Base-by-base conservation (phyloP, 2,329 filamentous ascomycete genomes). In the Alternaria novae-zelandiae region DNA sequence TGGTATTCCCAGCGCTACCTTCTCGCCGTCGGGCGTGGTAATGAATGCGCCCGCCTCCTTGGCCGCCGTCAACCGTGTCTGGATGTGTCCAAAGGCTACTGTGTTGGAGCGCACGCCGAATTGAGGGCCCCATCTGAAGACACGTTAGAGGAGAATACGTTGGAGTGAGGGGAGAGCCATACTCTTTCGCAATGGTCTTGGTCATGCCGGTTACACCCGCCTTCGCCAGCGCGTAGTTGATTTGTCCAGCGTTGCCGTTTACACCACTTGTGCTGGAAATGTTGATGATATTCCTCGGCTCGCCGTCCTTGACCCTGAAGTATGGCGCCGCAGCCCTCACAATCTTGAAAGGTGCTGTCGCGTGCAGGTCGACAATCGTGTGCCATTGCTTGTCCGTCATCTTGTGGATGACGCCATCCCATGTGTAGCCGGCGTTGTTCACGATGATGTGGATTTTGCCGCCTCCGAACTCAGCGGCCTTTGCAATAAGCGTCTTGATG, bases 301-400 rank as follows among this genome's bases (percentile, higher is more conserved):
- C 91, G 74, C 91, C 90, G 79, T 97, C 94, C 70, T 90, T 91
- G 67, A 97, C 91, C 44, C 94, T 89, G 85, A 97, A 97, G 81
- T 92, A 97, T 21, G 92, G 92, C 0, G 92, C 91, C 1, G 92
- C 92, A 49, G 89, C 90, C 58, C 93, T 73, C 65, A 96, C 84
- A 57, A 97, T 89, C 78, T 90, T 90, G 85, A 97, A 97, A 11
- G 94, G 94, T 3, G 91, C 93, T 12, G 92, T 96, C 77, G 87
- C 90, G 85, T 97, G 94, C 51, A 97, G 85, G 21, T 90, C 88
- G 28, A 97, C 83, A 78, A 97, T 97, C 54, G 91, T 94, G 66
- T 96, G 91, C 92, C 92, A 96, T 85, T 96, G 93, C 83, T 92
- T 92, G 84, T 96, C 92, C 15, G 90, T 91, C 85, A 93, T 95